A percentile compares a stretch with the other conserved stretches of the same genome.
Conservation (phyloP, 1,284 basidiomycete species). For the Meira nashicola region DNA sequence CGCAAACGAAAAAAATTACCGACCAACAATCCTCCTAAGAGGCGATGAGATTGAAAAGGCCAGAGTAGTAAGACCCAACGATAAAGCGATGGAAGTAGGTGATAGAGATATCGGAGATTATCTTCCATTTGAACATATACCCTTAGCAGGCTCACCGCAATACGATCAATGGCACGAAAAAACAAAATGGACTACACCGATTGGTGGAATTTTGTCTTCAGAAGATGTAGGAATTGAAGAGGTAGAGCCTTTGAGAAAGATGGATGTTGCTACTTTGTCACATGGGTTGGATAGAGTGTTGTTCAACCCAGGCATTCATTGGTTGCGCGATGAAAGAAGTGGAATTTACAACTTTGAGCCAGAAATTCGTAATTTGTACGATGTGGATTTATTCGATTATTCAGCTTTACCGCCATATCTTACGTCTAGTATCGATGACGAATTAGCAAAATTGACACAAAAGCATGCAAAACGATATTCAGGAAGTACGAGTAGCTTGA, state of each 20-base stretch:
- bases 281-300: conserved; percentile 68
- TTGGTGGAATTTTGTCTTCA: conserved; percentile 10
- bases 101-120: too few species aligned
- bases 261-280: conserved; percentile 64
- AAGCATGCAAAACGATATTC: conserved; percentile 64
- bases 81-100: too few species aligned
- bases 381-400: conserved; percentile 84
- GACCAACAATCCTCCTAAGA: too few species aligned
- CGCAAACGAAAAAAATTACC: too few species aligned
- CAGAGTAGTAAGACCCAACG: too few species aligned
- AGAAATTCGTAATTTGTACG: conserved; percentile 67
- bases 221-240: conserved; percentile 3
- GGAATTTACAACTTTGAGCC: conserved; percentile 80
- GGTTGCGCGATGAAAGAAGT: conserved; percentile 79
- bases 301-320: conserved; percentile 74
- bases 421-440: conserved; percentile 73
- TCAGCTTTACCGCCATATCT: conserved; percentile 72
- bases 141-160: too few species aligned
- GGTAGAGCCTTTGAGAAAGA: conserved; percentile 41
- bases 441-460: conserved; percentile 65
- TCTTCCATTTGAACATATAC: too few species aligned
- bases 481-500: conserved; percentile 89
- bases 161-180: not conserved
- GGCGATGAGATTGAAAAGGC: too few species aligned
- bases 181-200: not conserved